Evolutionary conservation across 164 flowering plant genomes (phyloP).

Genomic region (Akebia trifoliata): DNA sequence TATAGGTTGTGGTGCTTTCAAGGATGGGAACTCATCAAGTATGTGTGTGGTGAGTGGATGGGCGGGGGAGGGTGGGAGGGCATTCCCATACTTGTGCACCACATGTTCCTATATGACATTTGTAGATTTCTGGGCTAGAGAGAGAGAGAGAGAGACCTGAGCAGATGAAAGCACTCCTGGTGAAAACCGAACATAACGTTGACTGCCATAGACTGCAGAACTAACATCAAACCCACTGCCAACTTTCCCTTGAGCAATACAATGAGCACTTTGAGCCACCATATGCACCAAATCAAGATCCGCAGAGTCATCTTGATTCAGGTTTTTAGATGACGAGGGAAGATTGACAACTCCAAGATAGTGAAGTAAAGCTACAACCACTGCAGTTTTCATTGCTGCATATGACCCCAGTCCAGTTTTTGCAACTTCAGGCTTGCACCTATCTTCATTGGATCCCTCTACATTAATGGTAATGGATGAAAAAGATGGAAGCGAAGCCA

Average conservation of each 20-base stretch:
- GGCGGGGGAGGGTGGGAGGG: too few relatives aligned
- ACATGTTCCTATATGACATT: too few relatives aligned
- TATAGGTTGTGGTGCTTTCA: too few relatives aligned
- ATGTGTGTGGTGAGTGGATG: too few relatives aligned
- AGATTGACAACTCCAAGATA: constrained; percentile 80
- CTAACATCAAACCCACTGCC: constrained; percentile 99
- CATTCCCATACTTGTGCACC: too few relatives aligned
- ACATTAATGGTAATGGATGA: constrained; percentile 80
- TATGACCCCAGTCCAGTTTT: constrained; percentile 99
- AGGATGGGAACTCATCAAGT: too few relatives aligned
- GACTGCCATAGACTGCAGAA: constrained; percentile 98
- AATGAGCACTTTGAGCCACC: constrained; percentile 92
- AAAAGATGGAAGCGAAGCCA: constrained; percentile 85
- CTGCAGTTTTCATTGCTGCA: constrained; percentile 99
- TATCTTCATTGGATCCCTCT: constrained; percentile 48
- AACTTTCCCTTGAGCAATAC: constrained; percentile 97
- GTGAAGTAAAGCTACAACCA: constrained; percentile 89
- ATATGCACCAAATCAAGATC: constrained; percentile 83
- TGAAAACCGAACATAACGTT: constrained; percentile 91
- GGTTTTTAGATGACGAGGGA: constrained; percentile 27
- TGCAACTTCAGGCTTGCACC: constrained; percentile 93
- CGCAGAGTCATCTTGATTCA: constrained; percentile 18
- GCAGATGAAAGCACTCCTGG: constrained; percentile 87
- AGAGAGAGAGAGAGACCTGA: constrained; percentile 75
- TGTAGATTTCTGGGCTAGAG: constrained; percentile 9